These are phyloP conservation scores for Fusarium graminum DNA, from an alignment of 2,329 filamentous ascomycete species.

Conservation along the genomic window DNA sequence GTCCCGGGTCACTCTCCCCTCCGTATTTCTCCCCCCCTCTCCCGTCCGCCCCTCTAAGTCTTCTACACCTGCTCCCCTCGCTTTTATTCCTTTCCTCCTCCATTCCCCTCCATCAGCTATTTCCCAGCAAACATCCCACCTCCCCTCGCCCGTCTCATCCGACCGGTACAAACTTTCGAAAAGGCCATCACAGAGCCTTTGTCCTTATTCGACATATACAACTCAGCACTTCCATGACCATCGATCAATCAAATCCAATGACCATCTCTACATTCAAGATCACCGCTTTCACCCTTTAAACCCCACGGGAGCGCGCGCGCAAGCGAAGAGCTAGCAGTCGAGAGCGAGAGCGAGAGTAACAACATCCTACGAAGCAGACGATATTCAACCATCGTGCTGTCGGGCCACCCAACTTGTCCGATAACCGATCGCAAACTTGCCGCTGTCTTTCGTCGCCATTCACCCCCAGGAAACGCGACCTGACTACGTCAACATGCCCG, in stretches of 20 bases:
- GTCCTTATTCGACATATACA: conserved; percentile 39
- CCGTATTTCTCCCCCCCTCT: conserved; percentile 47
- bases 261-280: conserved; percentile 64
- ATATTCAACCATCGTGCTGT: conserved; percentile 72
- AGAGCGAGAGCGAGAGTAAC: conserved; percentile 54
- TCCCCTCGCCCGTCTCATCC: conserved; percentile 50
- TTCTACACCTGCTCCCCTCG: conserved; percentile 46
- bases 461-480: conserved; percentile 50
- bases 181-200: conserved; percentile 52
- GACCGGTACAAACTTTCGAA: conserved; percentile 42
- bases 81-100: conserved; percentile 49
- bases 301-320: conserved; percentile 74
- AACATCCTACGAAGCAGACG: conserved; percentile 56
- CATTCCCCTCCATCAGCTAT: conserved; percentile 43
- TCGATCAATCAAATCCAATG: conserved; percentile 63
- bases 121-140: conserved; percentile 47
- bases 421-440: conserved; percentile 46
- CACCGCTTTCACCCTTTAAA: conserved; percentile 77
- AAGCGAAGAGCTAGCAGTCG: conserved; percentile 65
- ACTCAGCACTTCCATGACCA: conserved; percentile 59
- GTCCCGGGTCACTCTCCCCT: conserved; percentile 45
- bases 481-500: conserved; percentile 71
- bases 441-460: conserved; percentile 46
- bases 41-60: conserved; percentile 47
- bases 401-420: conserved; percentile 47